Percentiles rank a stretch among this genome's conserved stretches.
Evolutionary conservation across 208 protist species (phyloP).

Genomic region (Trypanosoma lewisi): DNA sequence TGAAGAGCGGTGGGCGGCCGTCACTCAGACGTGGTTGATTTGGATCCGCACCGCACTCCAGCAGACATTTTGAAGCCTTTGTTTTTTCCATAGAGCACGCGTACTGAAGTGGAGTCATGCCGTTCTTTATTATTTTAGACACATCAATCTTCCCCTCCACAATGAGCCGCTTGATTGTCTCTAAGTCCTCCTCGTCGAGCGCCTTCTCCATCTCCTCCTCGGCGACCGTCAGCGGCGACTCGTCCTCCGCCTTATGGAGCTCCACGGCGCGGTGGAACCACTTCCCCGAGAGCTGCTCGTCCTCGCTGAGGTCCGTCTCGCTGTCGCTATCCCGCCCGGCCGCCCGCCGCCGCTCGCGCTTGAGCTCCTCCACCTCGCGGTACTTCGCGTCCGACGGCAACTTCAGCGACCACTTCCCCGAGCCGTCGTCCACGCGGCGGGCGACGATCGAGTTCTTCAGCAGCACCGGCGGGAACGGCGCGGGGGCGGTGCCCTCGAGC

Average conservation of each 20-base stretch:
- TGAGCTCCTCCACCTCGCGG: constrained; percentile 26
- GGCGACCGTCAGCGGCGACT: constrained; percentile 47
- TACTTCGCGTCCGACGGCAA: constrained; percentile 46
- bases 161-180: constrained; percentile 45
- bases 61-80: constrained; percentile 47
- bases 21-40: constrained; percentile 60
- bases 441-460: constrained; percentile 71
- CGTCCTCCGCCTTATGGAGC: constrained; percentile 54
- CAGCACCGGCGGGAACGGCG: constrained; percentile 78
- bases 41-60: constrained; percentile 76
- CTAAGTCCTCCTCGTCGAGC: constrained; percentile 48
- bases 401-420: constrained; percentile 62
- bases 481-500: constrained; percentile 44
- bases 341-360: constrained; percentile 53
- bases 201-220: constrained; percentile 64
- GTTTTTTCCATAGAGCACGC: constrained; percentile 62
- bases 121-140: constrained; percentile 39
- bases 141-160: constrained; percentile 53
- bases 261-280: constrained; percentile 83
- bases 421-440: constrained; percentile 27
- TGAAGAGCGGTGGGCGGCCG: constrained; percentile 80
- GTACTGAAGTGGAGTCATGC: constrained; percentile 87
- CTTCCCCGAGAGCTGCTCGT: constrained; percentile 60
- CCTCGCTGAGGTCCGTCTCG: constrained; percentile 82
- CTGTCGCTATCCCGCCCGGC: constrained; percentile 79